A percentile compares a stretch with the other conserved stretches of the same genome.
phyloP scores from a whole-genome alignment of 2,329 filamentous ascomycete genomes.

The Diaporthe caulivora region DNA sequence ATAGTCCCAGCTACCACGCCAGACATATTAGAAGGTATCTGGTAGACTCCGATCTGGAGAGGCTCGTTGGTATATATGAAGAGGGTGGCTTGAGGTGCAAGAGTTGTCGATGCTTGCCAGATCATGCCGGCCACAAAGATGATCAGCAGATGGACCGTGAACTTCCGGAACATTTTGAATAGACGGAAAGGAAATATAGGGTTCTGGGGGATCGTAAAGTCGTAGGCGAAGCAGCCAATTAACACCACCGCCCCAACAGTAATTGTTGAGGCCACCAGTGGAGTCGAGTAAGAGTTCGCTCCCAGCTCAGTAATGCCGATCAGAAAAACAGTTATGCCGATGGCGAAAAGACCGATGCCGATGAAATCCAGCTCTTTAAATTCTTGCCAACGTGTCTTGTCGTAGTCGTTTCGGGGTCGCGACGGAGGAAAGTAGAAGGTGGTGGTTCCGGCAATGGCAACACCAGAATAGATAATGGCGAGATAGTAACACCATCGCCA shows the following conservation, averaged over 20 bases:
- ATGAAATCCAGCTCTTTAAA: constrained; percentile 49
- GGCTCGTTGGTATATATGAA: constrained; percentile 49
- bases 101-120: constrained; percentile 44
- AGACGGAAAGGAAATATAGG: constrained; percentile 46
- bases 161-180: constrained; percentile 47
- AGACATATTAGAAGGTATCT: constrained; percentile 44
- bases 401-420: constrained; percentile 46
- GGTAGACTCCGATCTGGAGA: constrained; percentile 45
- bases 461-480: constrained; percentile 44
- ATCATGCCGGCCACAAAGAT: constrained; percentile 47
- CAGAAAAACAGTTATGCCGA: constrained; percentile 42
- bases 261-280: constrained; percentile 42
- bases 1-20: constrained; percentile 47
- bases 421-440: constrained; percentile 46
- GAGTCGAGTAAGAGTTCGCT: constrained; percentile 38
- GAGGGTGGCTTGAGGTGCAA: constrained; percentile 47
- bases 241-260: constrained; percentile 41
- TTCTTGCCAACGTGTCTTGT: constrained; percentile 47
- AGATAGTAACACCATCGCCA: constrained; percentile 48
- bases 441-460: constrained; percentile 44
- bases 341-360: constrained; percentile 43
- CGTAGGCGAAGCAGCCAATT: constrained; percentile 41
- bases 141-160: constrained; percentile 47
- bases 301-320: constrained; percentile 43
- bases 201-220: constrained; percentile 42